A percentile compares a stretch with the other conserved stretches of the same genome.
Evolutionary conservation across 768 basidiomycete species (phyloP).

Genomic region (Calocera viscosa): DNA sequence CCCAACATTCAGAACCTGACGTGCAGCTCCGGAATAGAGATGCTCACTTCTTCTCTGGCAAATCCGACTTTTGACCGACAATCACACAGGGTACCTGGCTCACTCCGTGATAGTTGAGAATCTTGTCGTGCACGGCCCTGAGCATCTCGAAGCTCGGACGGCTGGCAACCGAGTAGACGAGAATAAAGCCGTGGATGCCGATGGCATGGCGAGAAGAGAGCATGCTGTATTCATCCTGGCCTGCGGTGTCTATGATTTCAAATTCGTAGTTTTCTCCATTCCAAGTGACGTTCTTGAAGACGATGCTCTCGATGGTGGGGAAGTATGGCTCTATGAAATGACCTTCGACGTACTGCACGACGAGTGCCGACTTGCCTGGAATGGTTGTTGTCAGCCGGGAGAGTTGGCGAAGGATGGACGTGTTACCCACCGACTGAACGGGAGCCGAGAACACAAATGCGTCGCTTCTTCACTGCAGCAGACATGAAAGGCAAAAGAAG

Average conservation of each 20-base stretch:
- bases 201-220: slow-evolving; percentile 89
- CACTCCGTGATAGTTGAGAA: slow-evolving; percentile 72
- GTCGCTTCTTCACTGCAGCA: slow-evolving; percentile 52
- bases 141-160: slow-evolving; percentile 90
- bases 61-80: slow-evolving; percentile 84
- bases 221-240: slow-evolving; percentile 95
- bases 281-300: slow-evolving; percentile 71
- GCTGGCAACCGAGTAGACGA: slow-evolving; percentile 89
- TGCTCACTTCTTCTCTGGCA: slow-evolving; percentile 52
- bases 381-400: slow-evolving; percentile 10
- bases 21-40: background rate
- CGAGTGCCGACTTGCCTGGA: slow-evolving; percentile 88
- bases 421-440: slow-evolving; percentile 67
- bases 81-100: slow-evolving; percentile 83
- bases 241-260: slow-evolving; percentile 96
- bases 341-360: slow-evolving; percentile 86
- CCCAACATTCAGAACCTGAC: slow-evolving; percentile 13
- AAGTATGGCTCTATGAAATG: slow-evolving; percentile 87
- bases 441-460: slow-evolving; percentile 77
- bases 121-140: slow-evolving; percentile 85
- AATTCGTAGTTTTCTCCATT: slow-evolving; percentile 88
- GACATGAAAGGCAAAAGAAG: slow-evolving; percentile 3
- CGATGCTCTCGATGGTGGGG: slow-evolving; percentile 87
- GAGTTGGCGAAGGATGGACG: slow-evolving; percentile 16
- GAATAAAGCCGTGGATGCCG: slow-evolving; percentile 91